Evolutionary conservation across 225 moss, liverwort and hornwort species (phyloP), one percentile per base, ranked within the genome.

Genomic region (Pseudisothecium myosuroides): DNA sequence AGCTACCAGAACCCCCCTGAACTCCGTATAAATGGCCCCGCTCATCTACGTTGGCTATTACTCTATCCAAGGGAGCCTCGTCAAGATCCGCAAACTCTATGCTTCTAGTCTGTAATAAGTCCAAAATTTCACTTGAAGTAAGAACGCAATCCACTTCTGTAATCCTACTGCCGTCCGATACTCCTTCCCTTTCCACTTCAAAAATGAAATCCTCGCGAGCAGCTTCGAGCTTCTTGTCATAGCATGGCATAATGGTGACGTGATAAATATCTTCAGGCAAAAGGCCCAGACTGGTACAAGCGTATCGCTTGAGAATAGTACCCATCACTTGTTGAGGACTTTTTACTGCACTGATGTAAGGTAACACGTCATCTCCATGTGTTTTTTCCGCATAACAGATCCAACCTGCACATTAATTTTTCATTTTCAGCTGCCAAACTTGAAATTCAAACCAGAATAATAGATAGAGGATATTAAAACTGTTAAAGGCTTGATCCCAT

Each of bases 301-400:
- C 95, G 77, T 95, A 86, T 80, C 96, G 92, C 90, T 99, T 99
- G 73, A 99, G 91, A 60, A 96, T 91, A 37, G 96, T 93, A 18
- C 99, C 99, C 96, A 99, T 99, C n/a, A 94, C 96, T 92, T 99
- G 99, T 83, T 99, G 99, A 59, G 99, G 96, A 89, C 99, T 99
- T 79, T 99, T 99, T 7, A 99, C 99, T 80, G 95, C 94, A 92
- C 99, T 99, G 71, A 99, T 97, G 89, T 92, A 96, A 29, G 97
- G 99, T 89, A 99, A 84, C 64, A 99, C 88, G 34, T 96, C 95
- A 52, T 93, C 90, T 67, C 99, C 99, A 88, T 99, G 99, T 11
- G 97, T 97, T 88, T 99, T 99, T 69, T 99, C 99, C 29, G 99
- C 97, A 81, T 99, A 99, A 87, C 99, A 99, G 59, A 99, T 94